Evolutionary conservation across 2,329 filamentous ascomycete species (phyloP).

Genomic region (Curvularia sp.): DNA sequence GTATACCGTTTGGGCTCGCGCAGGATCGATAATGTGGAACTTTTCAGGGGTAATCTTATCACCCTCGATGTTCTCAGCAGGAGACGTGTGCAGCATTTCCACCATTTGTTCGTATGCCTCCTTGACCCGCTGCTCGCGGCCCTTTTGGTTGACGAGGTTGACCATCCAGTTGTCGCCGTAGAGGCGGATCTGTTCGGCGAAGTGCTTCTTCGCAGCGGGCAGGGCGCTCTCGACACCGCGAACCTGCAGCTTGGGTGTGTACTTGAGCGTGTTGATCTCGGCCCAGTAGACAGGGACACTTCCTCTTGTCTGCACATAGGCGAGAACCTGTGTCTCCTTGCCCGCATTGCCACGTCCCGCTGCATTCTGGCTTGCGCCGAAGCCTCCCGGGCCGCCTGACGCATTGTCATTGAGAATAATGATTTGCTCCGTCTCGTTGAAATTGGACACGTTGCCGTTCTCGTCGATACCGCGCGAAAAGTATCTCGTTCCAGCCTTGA

Average conservation of each 20-base stretch:
- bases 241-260: slow-evolving; percentile 88
- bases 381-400: slow-evolving; percentile 76
- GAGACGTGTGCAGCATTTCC: slow-evolving; percentile 72
- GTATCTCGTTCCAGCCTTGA: slow-evolving; percentile 90
- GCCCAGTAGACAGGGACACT: slow-evolving; percentile 97
- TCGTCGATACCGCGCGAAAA: slow-evolving; percentile 95
- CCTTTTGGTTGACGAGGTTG: slow-evolving; percentile 96
- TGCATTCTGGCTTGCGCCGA: slow-evolving; percentile 77
- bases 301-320: slow-evolving; percentile 95
- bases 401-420: slow-evolving; percentile 84
- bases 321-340: slow-evolving; percentile 84
- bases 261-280: slow-evolving; percentile 91
- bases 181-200: slow-evolving; percentile 88
- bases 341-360: slow-evolving; percentile 61
- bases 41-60: slow-evolving; percentile 77
- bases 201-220: slow-evolving; percentile 82
- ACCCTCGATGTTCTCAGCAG: slow-evolving; percentile 69
- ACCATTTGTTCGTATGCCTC: slow-evolving; percentile 93
- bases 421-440: slow-evolving; percentile 97
- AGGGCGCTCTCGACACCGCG: slow-evolving; percentile 82
- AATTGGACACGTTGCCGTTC: slow-evolving; percentile 94
- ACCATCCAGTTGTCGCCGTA: slow-evolving; percentile 98
- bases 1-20: slow-evolving; percentile 66
- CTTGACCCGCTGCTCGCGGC: slow-evolving; percentile 87
- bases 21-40: slow-evolving; percentile 76